These are phyloP conservation scores for Prosopis cineraria DNA, from an alignment of 306 rosid species.

Conservation along the genomic window DNA sequence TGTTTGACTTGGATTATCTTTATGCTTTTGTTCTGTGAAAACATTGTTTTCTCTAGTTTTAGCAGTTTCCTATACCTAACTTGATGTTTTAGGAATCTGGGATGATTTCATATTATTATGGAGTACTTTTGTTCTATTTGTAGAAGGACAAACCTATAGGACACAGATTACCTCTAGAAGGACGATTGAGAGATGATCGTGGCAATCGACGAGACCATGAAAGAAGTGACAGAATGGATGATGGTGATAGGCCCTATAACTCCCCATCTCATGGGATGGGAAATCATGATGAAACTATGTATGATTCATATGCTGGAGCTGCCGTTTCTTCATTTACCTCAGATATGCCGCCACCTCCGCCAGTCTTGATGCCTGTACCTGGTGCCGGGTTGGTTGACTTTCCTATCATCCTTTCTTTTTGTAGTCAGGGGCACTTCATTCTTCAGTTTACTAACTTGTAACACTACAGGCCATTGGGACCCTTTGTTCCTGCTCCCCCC, in stretches of 20 bases:
- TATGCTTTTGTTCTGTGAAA: neutral
- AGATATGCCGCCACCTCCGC: slow-evolving; percentile 88
- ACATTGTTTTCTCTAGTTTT: slow-evolving; percentile 12
- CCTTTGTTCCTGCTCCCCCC: slow-evolving; percentile 99
- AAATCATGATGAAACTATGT: slow-evolving; percentile 83
- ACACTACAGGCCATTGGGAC: slow-evolving; percentile 87
- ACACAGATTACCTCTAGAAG: slow-evolving; percentile 70
- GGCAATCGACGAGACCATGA: slow-evolving; percentile 82
- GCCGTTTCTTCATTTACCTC: slow-evolving; percentile 75
- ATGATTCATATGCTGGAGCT: slow-evolving; percentile 74
- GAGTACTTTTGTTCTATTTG: slow-evolving; percentile 25
- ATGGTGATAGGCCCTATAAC: slow-evolving; percentile 67
- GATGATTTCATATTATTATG: neutral
- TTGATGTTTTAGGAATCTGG: neutral
- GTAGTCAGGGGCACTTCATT: neutral
- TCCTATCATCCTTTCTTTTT: slow-evolving; percentile 11
- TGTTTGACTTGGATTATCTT: slow-evolving; percentile 14
- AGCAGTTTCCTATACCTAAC: slow-evolving; percentile 1
- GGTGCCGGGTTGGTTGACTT: slow-evolving; percentile 88
- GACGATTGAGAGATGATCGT: slow-evolving; percentile 86
- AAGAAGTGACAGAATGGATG: slow-evolving; percentile 57
- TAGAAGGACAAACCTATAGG: slow-evolving; percentile 81
- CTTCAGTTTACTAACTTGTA: slow-evolving; percentile 27
- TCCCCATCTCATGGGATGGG: slow-evolving; percentile 63
- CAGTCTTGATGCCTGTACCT: slow-evolving; percentile 97